Conservation (phyloP, 2,329 filamentous ascomycete species). For the Akanthomyces uredinophilus region DNA sequence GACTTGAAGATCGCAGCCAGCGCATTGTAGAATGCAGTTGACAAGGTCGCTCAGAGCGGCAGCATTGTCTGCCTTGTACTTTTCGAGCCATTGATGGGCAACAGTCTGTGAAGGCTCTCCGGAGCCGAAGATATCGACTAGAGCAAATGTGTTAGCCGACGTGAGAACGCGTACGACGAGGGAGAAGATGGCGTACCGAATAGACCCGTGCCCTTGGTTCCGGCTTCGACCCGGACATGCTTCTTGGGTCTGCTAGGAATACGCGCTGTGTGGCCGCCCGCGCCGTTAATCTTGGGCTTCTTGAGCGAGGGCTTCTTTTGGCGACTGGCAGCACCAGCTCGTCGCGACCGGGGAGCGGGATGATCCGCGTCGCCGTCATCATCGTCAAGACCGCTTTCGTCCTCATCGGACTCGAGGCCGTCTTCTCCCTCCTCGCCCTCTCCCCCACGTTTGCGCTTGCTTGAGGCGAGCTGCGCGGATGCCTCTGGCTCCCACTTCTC, state of each 20-base stretch:
- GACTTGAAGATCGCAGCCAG: slow-evolving; percentile 76
- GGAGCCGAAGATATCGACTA: slow-evolving; percentile 60
- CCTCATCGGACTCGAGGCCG: slow-evolving; percentile 42
- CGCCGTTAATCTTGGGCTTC: slow-evolving; percentile 57
- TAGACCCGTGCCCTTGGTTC: slow-evolving; percentile 47
- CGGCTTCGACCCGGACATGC: slow-evolving; percentile 46
- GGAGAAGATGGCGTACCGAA: slow-evolving; percentile 41
- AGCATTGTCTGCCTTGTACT: slow-evolving; percentile 50
- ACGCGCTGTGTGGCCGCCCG: slow-evolving; percentile 36
- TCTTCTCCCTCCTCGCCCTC: slow-evolving; percentile 43
- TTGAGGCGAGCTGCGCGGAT: slow-evolving; percentile 33
- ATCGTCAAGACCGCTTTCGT: slow-evolving; percentile 37
- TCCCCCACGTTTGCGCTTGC: slow-evolving; percentile 55
- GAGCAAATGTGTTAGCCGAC: slow-evolving; percentile 19
- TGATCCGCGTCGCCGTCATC: slow-evolving; percentile 44
- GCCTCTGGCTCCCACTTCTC: slow-evolving; percentile 54
- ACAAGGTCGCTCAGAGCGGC: slow-evolving; percentile 57
- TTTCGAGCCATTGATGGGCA: slow-evolving; percentile 55
- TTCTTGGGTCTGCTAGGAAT: slow-evolving; percentile 54
- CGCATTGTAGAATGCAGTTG: slow-evolving; percentile 63
- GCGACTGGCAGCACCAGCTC: slow-evolving; percentile 39
- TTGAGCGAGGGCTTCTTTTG: slow-evolving; percentile 56
- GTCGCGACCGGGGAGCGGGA: slow-evolving; percentile 32
- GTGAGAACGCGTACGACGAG: slow-evolving; percentile 20
- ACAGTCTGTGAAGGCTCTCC: slow-evolving; percentile 52